Evolutionary conservation across 441 rosid species (phyloP).

Genomic region (Gossypium gossypioides): DNA sequence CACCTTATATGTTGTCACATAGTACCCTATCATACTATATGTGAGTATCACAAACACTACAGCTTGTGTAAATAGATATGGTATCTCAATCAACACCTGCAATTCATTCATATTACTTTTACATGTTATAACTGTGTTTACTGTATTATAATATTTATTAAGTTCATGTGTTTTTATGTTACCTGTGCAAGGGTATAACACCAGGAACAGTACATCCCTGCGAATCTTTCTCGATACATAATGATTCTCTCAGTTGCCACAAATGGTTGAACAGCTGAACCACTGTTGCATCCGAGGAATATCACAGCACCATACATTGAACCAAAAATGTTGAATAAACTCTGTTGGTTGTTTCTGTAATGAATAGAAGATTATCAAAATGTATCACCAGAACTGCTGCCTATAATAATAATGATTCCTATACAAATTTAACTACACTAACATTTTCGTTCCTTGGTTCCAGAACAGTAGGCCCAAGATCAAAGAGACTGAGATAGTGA

Average conservation of each 20-base stretch:
- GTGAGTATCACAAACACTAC: constrained; percentile 27
- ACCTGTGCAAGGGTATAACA: constrained; percentile 43
- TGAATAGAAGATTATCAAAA: background rate
- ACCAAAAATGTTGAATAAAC: constrained; percentile 38
- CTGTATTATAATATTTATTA: background rate
- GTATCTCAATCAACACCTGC: constrained; percentile 45
- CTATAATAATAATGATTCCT: background rate
- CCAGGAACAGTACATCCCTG: constrained; percentile 53
- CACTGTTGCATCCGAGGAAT: constrained; percentile 42
- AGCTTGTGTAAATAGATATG: constrained; percentile 34
- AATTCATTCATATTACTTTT: background rate
- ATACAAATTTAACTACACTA: constrained; percentile 13
- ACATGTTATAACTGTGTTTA: background rate
- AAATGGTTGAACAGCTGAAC: constrained; percentile 31
- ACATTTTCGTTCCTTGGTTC: constrained; percentile 53
- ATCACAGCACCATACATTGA: constrained; percentile 31
- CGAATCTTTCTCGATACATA: constrained; percentile 56
- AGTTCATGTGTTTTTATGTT: background rate
- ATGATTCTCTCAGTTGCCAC: constrained; percentile 36
- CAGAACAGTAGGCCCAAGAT: constrained; percentile 43
- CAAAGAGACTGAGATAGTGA: constrained; percentile 21
- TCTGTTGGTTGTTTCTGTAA: constrained; percentile 42
- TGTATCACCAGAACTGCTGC: background rate
- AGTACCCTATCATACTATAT: constrained; percentile 47
- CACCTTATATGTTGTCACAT: constrained; percentile 30